Percentiles rank a stretch among this genome's conserved stretches.
phyloP scores from a whole-genome alignment of 2,329 filamentous ascomycete genomes.

The Albophoma yamanashiensis region DNA sequence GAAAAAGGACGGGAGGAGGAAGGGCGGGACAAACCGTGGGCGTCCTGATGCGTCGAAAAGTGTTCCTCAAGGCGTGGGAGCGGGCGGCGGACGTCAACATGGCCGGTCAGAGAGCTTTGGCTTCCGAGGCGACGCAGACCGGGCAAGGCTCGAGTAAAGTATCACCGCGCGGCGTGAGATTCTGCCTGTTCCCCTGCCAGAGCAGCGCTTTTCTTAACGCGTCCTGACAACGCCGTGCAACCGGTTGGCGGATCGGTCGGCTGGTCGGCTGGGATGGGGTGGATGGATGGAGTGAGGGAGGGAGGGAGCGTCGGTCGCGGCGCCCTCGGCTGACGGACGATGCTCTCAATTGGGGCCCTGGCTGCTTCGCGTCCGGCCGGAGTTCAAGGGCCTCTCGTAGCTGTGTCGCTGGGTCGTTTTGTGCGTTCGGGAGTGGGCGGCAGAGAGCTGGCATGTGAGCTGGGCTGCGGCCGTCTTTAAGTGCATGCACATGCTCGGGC shows the following conservation, averaged over 20 bases:
- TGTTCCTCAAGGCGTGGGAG: slow-evolving; percentile 21
- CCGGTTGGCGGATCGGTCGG: background rate
- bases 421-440: background rate
- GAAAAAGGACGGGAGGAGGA: background rate
- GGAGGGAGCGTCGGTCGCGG: background rate
- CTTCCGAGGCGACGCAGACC: background rate
- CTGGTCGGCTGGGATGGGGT: too few species aligned
- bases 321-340: background rate
- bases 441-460: background rate
- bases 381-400: too few species aligned
- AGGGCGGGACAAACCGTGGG: slow-evolving; percentile 4
- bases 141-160: background rate
- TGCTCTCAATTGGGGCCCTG: background rate
- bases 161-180: background rate
- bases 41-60: slow-evolving; percentile 18
- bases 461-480: background rate
- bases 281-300: background rate
- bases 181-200: background rate
- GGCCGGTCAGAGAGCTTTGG: slow-evolving; percentile 11
- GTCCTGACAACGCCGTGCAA: background rate
- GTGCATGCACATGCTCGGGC: background rate
- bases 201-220: background rate
- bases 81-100: slow-evolving; percentile 24
- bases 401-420: too few species aligned
- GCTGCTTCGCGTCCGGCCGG: background rate